Base-by-base conservation (phyloP, 148 eudicot species). In the Diospyros lotus region DNA sequence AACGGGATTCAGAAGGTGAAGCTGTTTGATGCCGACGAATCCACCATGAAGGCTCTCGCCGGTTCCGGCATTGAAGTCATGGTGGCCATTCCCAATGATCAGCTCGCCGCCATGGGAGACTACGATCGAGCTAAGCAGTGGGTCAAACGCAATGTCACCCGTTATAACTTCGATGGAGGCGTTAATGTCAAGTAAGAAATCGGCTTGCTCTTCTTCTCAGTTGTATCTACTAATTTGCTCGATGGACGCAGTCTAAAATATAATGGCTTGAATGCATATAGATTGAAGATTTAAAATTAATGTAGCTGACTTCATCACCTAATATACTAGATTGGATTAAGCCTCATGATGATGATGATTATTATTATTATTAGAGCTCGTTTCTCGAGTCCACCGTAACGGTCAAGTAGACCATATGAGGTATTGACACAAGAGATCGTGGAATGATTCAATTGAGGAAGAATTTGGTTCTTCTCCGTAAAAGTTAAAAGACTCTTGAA, bases 51-150 rank as follows among this genome's bases (percentile, higher is more conserved):
- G 75, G 92, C 96, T 43, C 84, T 93, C 73, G 84, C 89, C 77
- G 96, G 98, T 9, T 78, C 89, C 69, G 75, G 76, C 70, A 87
- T 93, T 54, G 90, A 93, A 52, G 98, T 93, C 56, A 93, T 93
- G 98, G 86, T 93, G 67, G 98, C 94, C 12, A 94, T 94, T 64
- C 93, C 98, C 0, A 92, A 94, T 66, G 86, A 80, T 62, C 87
- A 83, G 78, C 87, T 94, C 4, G 76, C 68, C 5, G 79, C 72
- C n/a, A 87, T 94, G 92, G 79, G 17, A 70, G 79, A 84, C 77
- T 90, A 79, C 12, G 48, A 77, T 1, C 79, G 83, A 52, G 97
- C 98, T 66, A 85, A 87, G 76, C 69, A 81, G 8, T 94, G 95
- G 95, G 98, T 94, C 60, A 58, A 68, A 10, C 76, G 74, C 54